Percentiles rank a stretch among this genome's conserved stretches.
Conservation (phyloP, 768 basidiomycete genomes). For the Tephrocybe sp. region DNA sequence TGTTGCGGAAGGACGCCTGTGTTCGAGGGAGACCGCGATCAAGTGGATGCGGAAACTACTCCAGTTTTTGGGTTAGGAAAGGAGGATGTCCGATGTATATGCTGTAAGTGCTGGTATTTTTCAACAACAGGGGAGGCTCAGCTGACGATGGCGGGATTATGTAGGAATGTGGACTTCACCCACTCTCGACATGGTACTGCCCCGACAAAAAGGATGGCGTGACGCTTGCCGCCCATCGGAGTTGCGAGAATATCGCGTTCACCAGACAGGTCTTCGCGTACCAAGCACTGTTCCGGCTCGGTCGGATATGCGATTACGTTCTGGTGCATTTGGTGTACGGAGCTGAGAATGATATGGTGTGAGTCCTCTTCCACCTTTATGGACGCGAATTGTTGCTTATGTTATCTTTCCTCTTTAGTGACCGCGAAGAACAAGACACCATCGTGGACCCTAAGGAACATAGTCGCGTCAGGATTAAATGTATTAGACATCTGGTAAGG, state of each 20-base stretch:
- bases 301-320: constrained; percentile 24
- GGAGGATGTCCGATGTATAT: constrained; percentile 24
- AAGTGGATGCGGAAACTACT: constrained; percentile 23
- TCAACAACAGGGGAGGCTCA: not conserved
- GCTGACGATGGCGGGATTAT: not conserved
- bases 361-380: constrained; percentile 8
- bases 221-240: constrained; percentile 26
- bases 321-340: constrained; percentile 32
- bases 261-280: constrained; percentile 20
- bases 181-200: constrained; percentile 27
- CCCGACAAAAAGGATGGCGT: constrained; percentile 25
- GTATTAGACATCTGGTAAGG: constrained; percentile 31
- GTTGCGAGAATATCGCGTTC: constrained; percentile 26
- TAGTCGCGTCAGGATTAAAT: constrained; percentile 22
- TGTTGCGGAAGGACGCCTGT: constrained; percentile 25
- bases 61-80: constrained; percentile 25
- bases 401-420: constrained; percentile 10
- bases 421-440: constrained; percentile 25
- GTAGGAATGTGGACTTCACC: constrained; percentile 27
- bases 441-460: constrained; percentile 25
- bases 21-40: constrained; percentile 19
- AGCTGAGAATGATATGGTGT: constrained; percentile 31
- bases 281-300: constrained; percentile 26
- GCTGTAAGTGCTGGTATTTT: constrained; percentile 16
- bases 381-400: no score